A percentile compares a stretch with the other conserved stretches of the same genome.
phyloP scores from a whole-genome alignment of 2,329 filamentous ascomycete genomes.

The Diaporthe capsici region DNA sequence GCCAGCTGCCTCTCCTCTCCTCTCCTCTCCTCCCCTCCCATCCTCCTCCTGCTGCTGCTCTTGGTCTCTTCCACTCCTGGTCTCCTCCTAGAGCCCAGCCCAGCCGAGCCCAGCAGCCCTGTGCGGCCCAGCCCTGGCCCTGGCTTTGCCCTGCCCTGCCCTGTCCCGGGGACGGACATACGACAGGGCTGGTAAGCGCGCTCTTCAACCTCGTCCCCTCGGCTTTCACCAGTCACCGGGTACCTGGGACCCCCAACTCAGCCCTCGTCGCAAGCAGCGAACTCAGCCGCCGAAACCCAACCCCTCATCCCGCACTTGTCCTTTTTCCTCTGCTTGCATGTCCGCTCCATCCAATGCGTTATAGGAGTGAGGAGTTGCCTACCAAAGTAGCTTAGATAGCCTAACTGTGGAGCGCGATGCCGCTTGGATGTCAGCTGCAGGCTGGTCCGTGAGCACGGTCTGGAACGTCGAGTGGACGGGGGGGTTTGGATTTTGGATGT shows the following conservation, averaged over 20 bases:
- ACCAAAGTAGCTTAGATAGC: conserved; percentile 3
- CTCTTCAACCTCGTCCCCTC: conserved; percentile 7
- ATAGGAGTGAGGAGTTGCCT: neutral
- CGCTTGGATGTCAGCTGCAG: conserved; percentile 28
- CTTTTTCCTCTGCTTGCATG: neutral
- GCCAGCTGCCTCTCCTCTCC: neutral
- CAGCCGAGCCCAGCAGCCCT: neutral
- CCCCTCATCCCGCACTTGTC: neutral
- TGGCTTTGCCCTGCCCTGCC: neutral
- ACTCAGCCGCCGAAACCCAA: conserved; percentile 9
- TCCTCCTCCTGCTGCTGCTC: neutral
- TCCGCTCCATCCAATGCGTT: neutral
- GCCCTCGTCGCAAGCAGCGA: neutral
- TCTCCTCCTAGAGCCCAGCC: neutral
- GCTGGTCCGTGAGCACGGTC: conserved; percentile 16
- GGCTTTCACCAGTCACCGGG: neutral
- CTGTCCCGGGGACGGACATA: neutral
- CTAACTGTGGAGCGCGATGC: conserved; percentile 16
- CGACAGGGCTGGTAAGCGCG: conserved; percentile 24
- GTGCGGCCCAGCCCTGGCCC: neutral
- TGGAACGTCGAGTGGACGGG: conserved; percentile 23
- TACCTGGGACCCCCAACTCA: neutral
- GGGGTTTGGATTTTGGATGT: neutral
- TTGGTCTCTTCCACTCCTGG: neutral
- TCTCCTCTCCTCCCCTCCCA: neutral